Conservation (phyloP, 192 early-diverging fungal species). For the Coemansia sp. region DNA sequence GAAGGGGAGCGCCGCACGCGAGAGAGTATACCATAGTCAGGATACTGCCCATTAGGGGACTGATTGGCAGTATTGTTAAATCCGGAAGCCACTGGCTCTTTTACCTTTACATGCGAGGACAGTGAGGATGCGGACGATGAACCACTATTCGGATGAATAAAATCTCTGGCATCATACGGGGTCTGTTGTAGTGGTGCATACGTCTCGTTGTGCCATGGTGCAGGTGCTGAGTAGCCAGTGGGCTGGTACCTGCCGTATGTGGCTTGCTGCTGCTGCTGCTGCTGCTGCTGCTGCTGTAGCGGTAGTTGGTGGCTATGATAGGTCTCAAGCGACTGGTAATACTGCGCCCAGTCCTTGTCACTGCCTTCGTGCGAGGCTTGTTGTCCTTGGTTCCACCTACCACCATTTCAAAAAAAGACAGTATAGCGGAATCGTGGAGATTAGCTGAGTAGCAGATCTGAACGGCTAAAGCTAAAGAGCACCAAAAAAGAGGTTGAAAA, state of each 20-base stretch:
- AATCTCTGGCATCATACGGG: not conserved
- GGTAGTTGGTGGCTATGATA: conserved; percentile 31
- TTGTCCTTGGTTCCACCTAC: conserved; percentile 47
- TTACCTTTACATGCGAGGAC: conserved; percentile 4
- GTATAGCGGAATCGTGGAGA: not conserved
- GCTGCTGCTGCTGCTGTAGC: conserved; percentile 22
- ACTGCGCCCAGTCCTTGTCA: conserved; percentile 42
- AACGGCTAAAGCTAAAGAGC: not conserved
- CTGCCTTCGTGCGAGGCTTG: not conserved
- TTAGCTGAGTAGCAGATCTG: not conserved
- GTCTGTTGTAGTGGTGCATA: not conserved
- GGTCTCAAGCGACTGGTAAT: conserved; percentile 43
- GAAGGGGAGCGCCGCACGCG: conserved; percentile 33
- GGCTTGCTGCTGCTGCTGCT: conserved; percentile 9
- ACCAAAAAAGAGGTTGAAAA: not conserved
- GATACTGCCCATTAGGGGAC: not conserved
- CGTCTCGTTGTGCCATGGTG: conserved; percentile 8
- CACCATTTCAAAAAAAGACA: not conserved
- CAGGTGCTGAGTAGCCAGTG: not conserved
- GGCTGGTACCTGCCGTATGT: not conserved
- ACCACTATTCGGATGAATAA: not conserved
- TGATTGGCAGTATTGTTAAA: not conserved
- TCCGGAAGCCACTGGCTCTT: not conserved
- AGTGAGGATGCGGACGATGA: not conserved
- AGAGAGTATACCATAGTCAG: not conserved